These are phyloP conservation scores for Licmophora abbreviata DNA, from an alignment of 108 stramenopile species.

Conservation along the genomic window DNA sequence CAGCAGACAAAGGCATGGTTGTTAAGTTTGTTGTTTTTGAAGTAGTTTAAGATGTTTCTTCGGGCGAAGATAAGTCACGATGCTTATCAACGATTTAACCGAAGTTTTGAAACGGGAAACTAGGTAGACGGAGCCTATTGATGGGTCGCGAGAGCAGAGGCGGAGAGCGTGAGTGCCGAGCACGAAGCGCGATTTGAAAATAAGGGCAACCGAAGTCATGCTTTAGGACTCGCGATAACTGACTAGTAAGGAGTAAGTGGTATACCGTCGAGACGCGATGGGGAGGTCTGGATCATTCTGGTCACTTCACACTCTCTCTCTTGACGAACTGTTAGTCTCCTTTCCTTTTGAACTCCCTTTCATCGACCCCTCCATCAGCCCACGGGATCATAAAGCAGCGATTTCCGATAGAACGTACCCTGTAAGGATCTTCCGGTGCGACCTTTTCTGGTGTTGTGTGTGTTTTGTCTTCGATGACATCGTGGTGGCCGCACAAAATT, in stretches of 20 bases:
- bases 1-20: constrained; percentile 82
- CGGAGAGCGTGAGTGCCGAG: background rate
- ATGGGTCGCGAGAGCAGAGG: background rate
- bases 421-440: too few relatives aligned
- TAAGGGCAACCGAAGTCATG: background rate
- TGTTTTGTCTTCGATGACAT: too few relatives aligned
- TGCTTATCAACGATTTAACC: constrained; percentile 11
- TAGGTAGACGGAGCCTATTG: background rate
- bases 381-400: too few relatives aligned
- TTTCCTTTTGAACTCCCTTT: too few relatives aligned
- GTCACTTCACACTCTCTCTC: too few relatives aligned
- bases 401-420: too few relatives aligned
- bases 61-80: constrained; percentile 4
- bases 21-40: constrained; percentile 11
- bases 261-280: background rate
- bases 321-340: too few relatives aligned
- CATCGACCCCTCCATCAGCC: too few relatives aligned
- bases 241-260: background rate
- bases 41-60: background rate
- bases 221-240: background rate
- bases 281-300: too few relatives aligned
- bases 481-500: too few relatives aligned
- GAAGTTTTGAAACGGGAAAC: background rate
- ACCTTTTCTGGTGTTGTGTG: too few relatives aligned
- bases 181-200: too few relatives aligned